phyloP scores from a whole-genome alignment of 1,284 basidiomycete genomes.

The Trametes pubescens region DNA sequence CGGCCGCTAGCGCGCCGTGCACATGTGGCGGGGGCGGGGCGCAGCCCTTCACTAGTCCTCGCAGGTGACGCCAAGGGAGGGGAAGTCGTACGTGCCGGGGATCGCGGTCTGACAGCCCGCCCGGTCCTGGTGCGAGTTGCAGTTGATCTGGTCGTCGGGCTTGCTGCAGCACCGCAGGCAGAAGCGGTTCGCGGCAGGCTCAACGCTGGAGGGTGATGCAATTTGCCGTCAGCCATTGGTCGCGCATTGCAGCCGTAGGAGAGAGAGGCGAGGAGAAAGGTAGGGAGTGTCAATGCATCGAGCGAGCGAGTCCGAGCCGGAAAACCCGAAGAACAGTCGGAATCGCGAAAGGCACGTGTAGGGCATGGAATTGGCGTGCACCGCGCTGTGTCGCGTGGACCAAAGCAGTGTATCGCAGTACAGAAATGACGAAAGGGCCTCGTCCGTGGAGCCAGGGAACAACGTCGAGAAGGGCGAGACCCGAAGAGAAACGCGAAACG shows the following conservation, averaged over 20 bases:
- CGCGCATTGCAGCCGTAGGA: background rate
- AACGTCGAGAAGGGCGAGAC: conserved; percentile 16
- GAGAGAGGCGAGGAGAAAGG: background rate
- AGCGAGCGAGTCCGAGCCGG: conserved; percentile 22
- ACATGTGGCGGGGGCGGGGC: conserved; percentile 20
- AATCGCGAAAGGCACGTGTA: conserved; percentile 24
- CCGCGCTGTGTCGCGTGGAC: conserved; percentile 13
- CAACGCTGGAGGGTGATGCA: conserved; percentile 45
- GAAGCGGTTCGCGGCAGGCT: conserved; percentile 55
- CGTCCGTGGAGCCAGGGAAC: conserved; percentile 8
- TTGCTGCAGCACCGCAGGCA: conserved; percentile 57
- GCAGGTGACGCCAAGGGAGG: conserved; percentile 47
- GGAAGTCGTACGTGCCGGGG: conserved; percentile 55
- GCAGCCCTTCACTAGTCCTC: conserved; percentile 21
- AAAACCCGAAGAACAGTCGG: conserved; percentile 10
- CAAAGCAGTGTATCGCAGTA: conserved; percentile 21
- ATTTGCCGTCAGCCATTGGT: conserved; percentile 11
- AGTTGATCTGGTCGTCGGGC: conserved; percentile 54
- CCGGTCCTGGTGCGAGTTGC: conserved; percentile 59
- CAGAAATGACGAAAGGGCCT: conserved; percentile 21
- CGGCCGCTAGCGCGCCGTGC: conserved; percentile 11
- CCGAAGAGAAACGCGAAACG: conserved; percentile 13
- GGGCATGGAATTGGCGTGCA: conserved; percentile 1
- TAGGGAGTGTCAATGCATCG: conserved; percentile 6
- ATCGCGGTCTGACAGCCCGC: conserved; percentile 52